Evolutionary conservation across 2,329 filamentous ascomycete species (phyloP).

Genomic region (Domatiomyces globalis): DNA sequence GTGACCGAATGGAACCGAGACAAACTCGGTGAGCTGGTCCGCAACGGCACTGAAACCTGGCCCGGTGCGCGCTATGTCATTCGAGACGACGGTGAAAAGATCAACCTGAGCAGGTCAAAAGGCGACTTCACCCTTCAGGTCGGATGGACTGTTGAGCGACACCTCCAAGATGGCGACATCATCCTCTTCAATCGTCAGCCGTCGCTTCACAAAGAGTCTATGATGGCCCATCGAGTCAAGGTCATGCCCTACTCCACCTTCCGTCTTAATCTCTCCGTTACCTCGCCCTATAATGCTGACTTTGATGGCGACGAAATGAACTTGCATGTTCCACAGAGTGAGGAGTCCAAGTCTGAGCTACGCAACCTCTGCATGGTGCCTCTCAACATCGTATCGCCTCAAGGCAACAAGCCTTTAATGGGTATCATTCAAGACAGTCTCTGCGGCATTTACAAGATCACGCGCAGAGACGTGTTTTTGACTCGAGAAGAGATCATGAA

Average conservation of each 20-base stretch:
- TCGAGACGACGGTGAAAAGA: conserved; percentile 79
- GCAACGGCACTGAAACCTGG: conserved; percentile 87
- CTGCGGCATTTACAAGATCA: conserved; percentile 93
- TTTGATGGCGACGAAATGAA: conserved; percentile 99
- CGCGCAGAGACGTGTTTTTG: conserved; percentile 79
- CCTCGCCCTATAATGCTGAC: conserved; percentile 98
- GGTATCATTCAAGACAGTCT: conserved; percentile 98
- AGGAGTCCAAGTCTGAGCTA: conserved; percentile 91
- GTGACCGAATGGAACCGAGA: conserved; percentile 97
- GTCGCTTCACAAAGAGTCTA: conserved; percentile 97
- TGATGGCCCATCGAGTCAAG: conserved; percentile 97
- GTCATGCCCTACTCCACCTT: conserved; percentile 99
- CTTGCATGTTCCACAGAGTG: conserved; percentile 93
- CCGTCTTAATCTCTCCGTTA: conserved; percentile 91
- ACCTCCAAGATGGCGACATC: conserved; percentile 88
- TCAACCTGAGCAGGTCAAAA: conserved; percentile 88
- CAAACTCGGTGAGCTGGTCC: conserved; percentile 74
- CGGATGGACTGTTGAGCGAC: conserved; percentile 96
- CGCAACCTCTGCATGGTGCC: conserved; percentile 95
- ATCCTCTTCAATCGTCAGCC: conserved; percentile 99
- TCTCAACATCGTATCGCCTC: conserved; percentile 93
- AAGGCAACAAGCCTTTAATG: conserved; percentile 94
- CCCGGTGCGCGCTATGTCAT: conserved; percentile 96
- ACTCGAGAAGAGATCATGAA: conserved; percentile 91
- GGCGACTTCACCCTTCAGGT: conserved; percentile 80